phyloP scores from a whole-genome alignment of 768 basidiomycete genomes.

The Auricularia sp. region DNA sequence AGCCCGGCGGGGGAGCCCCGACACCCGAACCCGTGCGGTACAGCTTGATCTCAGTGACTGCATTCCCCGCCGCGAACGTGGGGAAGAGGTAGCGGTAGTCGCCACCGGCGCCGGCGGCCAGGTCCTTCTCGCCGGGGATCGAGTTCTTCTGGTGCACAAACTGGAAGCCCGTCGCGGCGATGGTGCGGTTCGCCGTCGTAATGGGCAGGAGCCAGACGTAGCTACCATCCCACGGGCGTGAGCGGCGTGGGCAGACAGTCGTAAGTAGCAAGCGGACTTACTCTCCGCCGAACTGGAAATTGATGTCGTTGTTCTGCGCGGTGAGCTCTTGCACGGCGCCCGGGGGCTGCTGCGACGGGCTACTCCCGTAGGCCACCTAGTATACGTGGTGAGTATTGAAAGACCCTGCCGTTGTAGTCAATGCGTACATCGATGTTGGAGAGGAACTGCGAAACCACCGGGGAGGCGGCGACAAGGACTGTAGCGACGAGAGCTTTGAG shows the following conservation, averaged over 20 bases:
- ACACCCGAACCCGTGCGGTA: neutral
- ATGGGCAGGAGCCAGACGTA: neutral
- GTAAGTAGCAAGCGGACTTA: neutral
- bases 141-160: neutral
- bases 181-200: neutral
- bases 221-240: neutral
- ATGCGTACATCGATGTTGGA: neutral
- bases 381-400: neutral
- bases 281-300: neutral
- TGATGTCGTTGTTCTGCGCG: neutral
- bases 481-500: neutral
- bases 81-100: slow-evolving; percentile 1
- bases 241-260: neutral
- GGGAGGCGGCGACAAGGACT: neutral
- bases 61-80: neutral
- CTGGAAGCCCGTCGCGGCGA: neutral
- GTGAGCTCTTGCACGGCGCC: neutral
- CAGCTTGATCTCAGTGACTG: neutral
- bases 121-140: neutral
- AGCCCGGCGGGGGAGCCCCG: neutral
- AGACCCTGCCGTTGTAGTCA: neutral
- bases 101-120: neutral
- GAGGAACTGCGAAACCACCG: neutral
- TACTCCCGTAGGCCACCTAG: neutral
- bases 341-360: neutral